A percentile compares a stretch with the other conserved stretches of the same genome.
phyloP scores from a whole-genome alignment of 2,329 filamentous ascomycete genomes.

The Coniochaeta prunicola region DNA sequence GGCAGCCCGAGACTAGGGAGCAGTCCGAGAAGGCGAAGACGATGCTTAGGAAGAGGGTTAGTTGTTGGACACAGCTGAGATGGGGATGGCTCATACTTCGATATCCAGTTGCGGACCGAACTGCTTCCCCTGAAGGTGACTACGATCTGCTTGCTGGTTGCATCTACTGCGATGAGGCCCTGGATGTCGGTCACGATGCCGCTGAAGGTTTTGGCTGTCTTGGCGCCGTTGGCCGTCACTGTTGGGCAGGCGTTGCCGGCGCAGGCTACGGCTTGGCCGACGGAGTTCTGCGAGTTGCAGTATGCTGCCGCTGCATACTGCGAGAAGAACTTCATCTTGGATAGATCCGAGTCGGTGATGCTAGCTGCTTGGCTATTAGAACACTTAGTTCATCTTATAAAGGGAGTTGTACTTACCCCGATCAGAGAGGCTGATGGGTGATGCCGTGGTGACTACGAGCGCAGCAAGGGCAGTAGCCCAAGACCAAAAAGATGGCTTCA shows the following conservation, averaged over 20 bases:
- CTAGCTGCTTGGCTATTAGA: conserved; percentile 9
- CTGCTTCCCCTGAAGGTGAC: conserved; percentile 52
- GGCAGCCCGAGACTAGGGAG: conserved; percentile 36
- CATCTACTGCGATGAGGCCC: conserved; percentile 45
- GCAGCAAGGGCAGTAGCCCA: neutral
- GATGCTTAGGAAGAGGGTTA: conserved; percentile 19
- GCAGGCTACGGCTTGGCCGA: conserved; percentile 36
- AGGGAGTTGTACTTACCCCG: neutral
- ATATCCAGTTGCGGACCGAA: conserved; percentile 54
- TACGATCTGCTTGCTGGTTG: conserved; percentile 44
- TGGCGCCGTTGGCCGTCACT: conserved; percentile 34
- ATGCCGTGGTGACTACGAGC: neutral
- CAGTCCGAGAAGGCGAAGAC: conserved; percentile 28
- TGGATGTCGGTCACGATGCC: conserved; percentile 24
- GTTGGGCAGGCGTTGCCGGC: conserved; percentile 32
- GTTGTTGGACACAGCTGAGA: conserved; percentile 1
- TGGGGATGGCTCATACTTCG: conserved; percentile 30
- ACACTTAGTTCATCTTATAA: neutral
- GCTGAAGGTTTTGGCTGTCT: conserved; percentile 32
- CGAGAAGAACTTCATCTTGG: conserved; percentile 37
- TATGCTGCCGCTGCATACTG: conserved; percentile 46
- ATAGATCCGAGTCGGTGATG: conserved; percentile 24
- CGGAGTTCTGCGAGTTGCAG: conserved; percentile 38
- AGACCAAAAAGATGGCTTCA: neutral
- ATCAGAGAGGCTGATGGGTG: neutral